phyloP scores from a whole-genome alignment of 1,284 basidiomycete species.

The Cryptococcus sp. region DNA sequence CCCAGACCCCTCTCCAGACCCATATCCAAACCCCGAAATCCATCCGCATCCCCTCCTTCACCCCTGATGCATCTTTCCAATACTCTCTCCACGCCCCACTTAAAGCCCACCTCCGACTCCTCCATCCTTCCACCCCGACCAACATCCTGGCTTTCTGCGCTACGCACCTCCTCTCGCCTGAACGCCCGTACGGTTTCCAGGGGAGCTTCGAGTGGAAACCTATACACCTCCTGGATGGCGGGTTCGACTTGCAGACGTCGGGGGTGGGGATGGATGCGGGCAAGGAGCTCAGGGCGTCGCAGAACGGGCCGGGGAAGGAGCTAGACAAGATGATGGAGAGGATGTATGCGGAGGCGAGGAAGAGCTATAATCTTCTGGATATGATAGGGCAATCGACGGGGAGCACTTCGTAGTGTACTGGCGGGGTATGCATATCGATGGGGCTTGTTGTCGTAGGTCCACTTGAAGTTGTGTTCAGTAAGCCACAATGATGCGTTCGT shows the following conservation, averaged over 20 bases:
- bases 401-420: background rate
- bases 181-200: constrained; percentile 27
- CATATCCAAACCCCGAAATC: background rate
- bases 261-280: constrained; percentile 29
- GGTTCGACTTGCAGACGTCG: constrained; percentile 21
- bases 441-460: background rate
- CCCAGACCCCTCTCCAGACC: background rate
- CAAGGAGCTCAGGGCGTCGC: constrained; percentile 13
- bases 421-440: too few relatives aligned
- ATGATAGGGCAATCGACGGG: constrained; percentile 4
- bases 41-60: background rate
- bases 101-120: constrained; percentile 19
- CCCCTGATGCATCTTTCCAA: background rate
- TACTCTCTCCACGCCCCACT: constrained; percentile 26
- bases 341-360: constrained; percentile 31
- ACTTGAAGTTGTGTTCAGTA: too few relatives aligned
- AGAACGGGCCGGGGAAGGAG: constrained; percentile 20
- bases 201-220: constrained; percentile 24
- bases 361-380: constrained; percentile 25
- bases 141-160: constrained; percentile 28
- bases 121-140: constrained; percentile 26
- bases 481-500: background rate
- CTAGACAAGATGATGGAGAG: constrained; percentile 25
- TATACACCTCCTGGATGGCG: background rate
- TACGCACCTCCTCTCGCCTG: constrained; percentile 28